A percentile compares a stretch with the other conserved stretches of the same genome.
Evolutionary conservation across 768 basidiomycete species (phyloP).

Genomic region (Astraeus odoratus): DNA sequence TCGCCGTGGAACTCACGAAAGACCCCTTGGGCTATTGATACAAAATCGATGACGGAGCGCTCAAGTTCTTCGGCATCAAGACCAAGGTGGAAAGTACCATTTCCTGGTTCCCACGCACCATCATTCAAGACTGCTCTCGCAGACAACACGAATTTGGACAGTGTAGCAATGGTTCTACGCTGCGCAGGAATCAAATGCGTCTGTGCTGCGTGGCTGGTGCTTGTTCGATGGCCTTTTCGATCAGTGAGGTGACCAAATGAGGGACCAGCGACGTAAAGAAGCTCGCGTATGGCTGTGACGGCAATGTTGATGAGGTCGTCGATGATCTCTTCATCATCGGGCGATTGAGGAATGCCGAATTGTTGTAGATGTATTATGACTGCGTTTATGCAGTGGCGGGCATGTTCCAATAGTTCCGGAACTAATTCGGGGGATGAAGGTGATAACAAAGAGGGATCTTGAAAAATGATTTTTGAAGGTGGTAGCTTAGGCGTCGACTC

Average conservation of each 20-base stretch:
- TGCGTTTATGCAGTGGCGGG: slow-evolving; percentile 50
- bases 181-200: slow-evolving; percentile 68
- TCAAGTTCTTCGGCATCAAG: slow-evolving; percentile 70
- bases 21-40: slow-evolving; percentile 50
- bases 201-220: slow-evolving; percentile 35
- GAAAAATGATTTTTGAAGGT: background rate
- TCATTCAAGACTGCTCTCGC: slow-evolving; percentile 67
- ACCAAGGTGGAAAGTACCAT: slow-evolving; percentile 43
- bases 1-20: slow-evolving; percentile 14
- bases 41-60: slow-evolving; percentile 59
- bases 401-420: slow-evolving; percentile 51
- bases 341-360: slow-evolving; percentile 36
- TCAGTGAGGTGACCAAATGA: slow-evolving; percentile 51
- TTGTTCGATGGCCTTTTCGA: slow-evolving; percentile 19
- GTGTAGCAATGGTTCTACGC: slow-evolving; percentile 76
- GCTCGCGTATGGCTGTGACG: slow-evolving; percentile 60
- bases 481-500: background rate
- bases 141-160: slow-evolving; percentile 82
- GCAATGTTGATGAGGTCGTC: slow-evolving; percentile 53
- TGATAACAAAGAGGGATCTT: slow-evolving; percentile 31
- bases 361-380: slow-evolving; percentile 54
- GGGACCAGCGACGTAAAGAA: slow-evolving; percentile 58
- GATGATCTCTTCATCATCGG: slow-evolving; percentile 50
- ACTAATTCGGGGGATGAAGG: slow-evolving; percentile 48
- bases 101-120: slow-evolving; percentile 19